Evolutionary conservation across 2,329 filamentous ascomycete species (phyloP).

Genomic region (Diaporthe capsici): DNA sequence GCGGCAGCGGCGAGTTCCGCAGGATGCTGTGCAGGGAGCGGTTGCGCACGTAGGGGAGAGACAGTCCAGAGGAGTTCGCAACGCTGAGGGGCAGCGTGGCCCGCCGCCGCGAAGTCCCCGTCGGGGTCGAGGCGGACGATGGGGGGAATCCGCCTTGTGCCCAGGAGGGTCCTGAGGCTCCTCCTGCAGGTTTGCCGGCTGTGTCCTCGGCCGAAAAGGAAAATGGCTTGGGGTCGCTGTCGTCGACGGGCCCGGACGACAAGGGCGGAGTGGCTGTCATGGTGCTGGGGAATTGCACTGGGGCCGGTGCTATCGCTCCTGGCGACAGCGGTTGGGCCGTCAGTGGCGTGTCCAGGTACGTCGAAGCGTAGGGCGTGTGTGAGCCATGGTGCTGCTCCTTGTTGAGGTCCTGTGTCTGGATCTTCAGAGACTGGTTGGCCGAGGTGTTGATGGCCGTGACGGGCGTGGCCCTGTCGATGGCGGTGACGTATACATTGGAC

Average conservation of each 20-base stretch:
- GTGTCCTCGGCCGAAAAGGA: slow-evolving; percentile 55
- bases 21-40: slow-evolving; percentile 74
- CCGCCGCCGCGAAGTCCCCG: slow-evolving; percentile 54
- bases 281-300: slow-evolving; percentile 66
- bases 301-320: slow-evolving; percentile 50
- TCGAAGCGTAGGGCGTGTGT: slow-evolving; percentile 61
- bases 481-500: slow-evolving; percentile 74
- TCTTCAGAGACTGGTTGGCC: slow-evolving; percentile 51
- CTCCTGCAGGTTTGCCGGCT: background rate
- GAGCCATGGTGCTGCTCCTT: slow-evolving; percentile 48
- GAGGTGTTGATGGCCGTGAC: slow-evolving; percentile 64
- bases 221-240: slow-evolving; percentile 52
- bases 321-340: slow-evolving; percentile 67
- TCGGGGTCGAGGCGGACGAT: slow-evolving; percentile 29
- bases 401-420: slow-evolving; percentile 54
- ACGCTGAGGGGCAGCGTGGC: slow-evolving; percentile 52
- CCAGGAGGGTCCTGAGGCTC: slow-evolving; percentile 19
- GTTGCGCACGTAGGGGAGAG: slow-evolving; percentile 71
- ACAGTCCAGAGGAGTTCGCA: slow-evolving; percentile 42
- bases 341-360: slow-evolving; percentile 68
- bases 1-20: slow-evolving; percentile 75
- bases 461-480: slow-evolving; percentile 71
- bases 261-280: slow-evolving; percentile 73
- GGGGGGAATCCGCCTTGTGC: slow-evolving; percentile 51
- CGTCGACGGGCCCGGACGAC: slow-evolving; percentile 66